Conservation (phyloP, 192 early-diverging fungal species). For the Pilaira anomala region DNA sequence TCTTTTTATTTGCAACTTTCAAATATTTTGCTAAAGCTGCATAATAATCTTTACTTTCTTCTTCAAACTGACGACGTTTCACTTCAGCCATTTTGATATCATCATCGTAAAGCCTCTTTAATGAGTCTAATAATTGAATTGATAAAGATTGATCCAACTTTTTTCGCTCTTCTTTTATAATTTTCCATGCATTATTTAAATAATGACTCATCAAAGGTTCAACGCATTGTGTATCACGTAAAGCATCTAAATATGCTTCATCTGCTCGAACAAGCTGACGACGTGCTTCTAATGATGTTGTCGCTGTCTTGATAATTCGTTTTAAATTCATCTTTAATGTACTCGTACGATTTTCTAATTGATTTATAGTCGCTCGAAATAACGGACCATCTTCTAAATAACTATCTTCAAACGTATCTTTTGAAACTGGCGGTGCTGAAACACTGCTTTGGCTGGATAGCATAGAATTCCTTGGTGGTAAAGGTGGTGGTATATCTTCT, state of each 20-base stretch:
- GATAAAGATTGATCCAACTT: background rate
- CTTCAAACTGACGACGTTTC: conserved; percentile 47
- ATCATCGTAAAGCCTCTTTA: conserved; percentile 49
- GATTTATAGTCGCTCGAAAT: conserved; percentile 57
- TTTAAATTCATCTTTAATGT: conserved; percentile 52
- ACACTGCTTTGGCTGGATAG: too few species aligned
- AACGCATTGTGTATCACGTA: conserved; percentile 38
- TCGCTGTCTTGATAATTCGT: conserved; percentile 50
- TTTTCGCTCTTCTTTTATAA: conserved; percentile 9
- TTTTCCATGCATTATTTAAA: conserved; percentile 12
- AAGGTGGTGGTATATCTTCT: too few species aligned
- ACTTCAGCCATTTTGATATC: conserved; percentile 61
- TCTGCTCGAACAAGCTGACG: conserved; percentile 42
- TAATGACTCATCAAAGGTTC: conserved; percentile 36
- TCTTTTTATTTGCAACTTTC: conserved; percentile 31
- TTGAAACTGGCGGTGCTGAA: too few species aligned
- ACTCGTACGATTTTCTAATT: conserved; percentile 56
- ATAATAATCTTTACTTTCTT: conserved; percentile 34
- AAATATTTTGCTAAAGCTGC: conserved; percentile 51
- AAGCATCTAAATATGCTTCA: conserved; percentile 41
- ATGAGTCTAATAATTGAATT: conserved; percentile 43
- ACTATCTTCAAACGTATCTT: too few species aligned
- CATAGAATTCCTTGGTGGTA: too few species aligned
- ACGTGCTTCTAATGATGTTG: conserved; percentile 42
- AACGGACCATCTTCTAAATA: conserved; percentile 53